A percentile compares a stretch with the other conserved stretches of the same genome.
phyloP scores from a whole-genome alignment of 495 filamentous ascomycete genomes.

The Penicillium flavigenum region DNA sequence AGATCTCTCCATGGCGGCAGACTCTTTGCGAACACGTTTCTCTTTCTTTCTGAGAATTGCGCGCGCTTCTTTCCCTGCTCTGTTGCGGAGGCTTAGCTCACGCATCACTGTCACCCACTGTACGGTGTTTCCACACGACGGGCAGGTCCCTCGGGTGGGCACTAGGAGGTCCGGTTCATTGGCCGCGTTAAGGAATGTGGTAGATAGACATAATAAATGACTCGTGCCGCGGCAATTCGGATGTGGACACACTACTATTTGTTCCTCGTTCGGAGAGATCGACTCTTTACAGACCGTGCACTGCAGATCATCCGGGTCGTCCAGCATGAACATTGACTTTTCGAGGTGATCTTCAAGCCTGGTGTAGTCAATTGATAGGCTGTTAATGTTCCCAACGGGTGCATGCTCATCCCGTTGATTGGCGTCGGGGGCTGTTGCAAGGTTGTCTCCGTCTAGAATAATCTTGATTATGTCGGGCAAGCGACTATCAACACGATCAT shows the following conservation, averaged over 20 bases:
- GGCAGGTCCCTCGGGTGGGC: constrained; percentile 71
- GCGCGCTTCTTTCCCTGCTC: constrained; percentile 64
- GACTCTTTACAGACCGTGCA: constrained; percentile 64
- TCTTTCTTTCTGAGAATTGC: constrained; percentile 59
- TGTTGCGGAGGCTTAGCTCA: constrained; percentile 69
- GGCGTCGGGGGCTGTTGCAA: not conserved
- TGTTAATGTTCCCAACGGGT: constrained; percentile 42
- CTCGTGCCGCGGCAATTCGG: constrained; percentile 61
- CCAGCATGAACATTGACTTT: constrained; percentile 66
- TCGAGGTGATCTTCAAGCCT: constrained; percentile 65
- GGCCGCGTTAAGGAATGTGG: constrained; percentile 54
- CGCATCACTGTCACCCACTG: constrained; percentile 78
- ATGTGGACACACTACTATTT: constrained; percentile 70
- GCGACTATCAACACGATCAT: constrained; percentile 44
- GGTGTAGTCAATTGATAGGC: constrained; percentile 65
- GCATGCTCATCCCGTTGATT: constrained; percentile 6
- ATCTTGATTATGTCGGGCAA: constrained; percentile 54
- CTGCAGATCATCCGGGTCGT: constrained; percentile 52
- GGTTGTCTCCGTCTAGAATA: constrained; percentile 52
- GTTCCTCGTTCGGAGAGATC: constrained; percentile 46
- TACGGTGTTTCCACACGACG: constrained; percentile 60
- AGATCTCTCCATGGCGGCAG: not conserved
- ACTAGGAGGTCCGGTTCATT: constrained; percentile 51
- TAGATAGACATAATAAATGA: constrained; percentile 77
- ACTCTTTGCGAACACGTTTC: constrained; percentile 24